Base-by-base conservation (phyloP, 768 basidiomycete genomes). In the Leccinum longicurvipes region DNA sequence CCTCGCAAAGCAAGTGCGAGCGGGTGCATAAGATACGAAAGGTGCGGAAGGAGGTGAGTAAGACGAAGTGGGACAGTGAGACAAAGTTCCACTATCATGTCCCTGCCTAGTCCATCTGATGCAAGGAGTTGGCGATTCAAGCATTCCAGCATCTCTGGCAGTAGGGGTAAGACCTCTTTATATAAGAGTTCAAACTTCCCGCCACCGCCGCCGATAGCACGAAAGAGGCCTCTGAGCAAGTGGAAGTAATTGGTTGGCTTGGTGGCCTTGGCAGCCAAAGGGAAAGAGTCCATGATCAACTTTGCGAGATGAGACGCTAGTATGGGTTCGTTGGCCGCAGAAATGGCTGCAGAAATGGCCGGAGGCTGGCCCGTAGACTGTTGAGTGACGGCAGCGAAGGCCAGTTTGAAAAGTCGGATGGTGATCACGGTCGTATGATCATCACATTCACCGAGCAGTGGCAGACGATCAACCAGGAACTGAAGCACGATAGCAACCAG, bases 141-240 rank as follows among this genome's bases (percentile, higher is more conserved):
- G 58, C 87, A 92, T 66, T 99, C 96, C 47, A 99, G 81, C 89
- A 99, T 94, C 67, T 98, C 95, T 17, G 97, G 95, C 5, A 99
- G 81, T 47, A 98, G 83, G 3, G 97, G 96, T 10, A 98, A 77
- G 11, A 99, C 96, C 64, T 96, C 96, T 65, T 94, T 93, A 77
- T 98, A 98, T 47, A 99, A 73, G 31, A 91, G 78, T 67, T 98
- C 97, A 71, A 98, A 97, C 25, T 91, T 81, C 9, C 95, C 96
- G 0, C 92, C 93, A 8, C 90, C 89, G 1, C 93, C 93, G 21
- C 91, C 90, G 56, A 95, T 95, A 25, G 88, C 90, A 50, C 95
- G 85, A 76, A 99, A 99, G 45, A 99, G 82, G 0, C 91, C 90
- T 55, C 94, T 82, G 11, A 98, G 82, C 21, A 98, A 82, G 67